phyloP scores from a whole-genome alignment of 257 asterid species.

The Solanum virginianum region DNA sequence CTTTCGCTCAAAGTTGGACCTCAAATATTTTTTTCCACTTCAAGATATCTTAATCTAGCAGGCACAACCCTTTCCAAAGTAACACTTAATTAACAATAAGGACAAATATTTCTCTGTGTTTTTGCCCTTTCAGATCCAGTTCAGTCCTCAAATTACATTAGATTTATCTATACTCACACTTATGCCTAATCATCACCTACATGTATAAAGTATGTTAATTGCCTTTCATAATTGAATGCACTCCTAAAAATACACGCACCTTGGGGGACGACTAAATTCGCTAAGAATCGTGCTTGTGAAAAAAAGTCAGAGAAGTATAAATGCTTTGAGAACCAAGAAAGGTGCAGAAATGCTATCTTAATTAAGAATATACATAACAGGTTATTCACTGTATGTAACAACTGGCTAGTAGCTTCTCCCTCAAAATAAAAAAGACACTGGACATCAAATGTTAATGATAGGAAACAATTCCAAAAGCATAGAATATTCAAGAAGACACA shows the following conservation, averaged over 20 bases:
- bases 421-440: neutral
- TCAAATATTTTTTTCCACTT: neutral
- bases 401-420: neutral
- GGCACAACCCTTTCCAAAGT: neutral
- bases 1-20: neutral
- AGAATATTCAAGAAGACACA: neutral
- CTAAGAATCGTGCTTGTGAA: neutral
- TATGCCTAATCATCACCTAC: too few species aligned
- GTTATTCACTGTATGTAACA: neutral
- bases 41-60: neutral
- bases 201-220: too few species aligned
- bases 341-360: neutral
- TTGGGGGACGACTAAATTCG: neutral
- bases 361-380: neutral
- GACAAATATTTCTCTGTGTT: neutral
- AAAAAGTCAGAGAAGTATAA: neutral
- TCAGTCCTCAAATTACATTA: neutral
- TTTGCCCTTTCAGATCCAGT: neutral
- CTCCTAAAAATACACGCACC: neutral
- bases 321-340: neutral
- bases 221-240: neutral
- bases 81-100: neutral
- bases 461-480: neutral
- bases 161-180: neutral
- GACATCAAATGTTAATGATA: neutral